Percentiles rank a stretch among this genome's conserved stretches.
phyloP scores from a whole-genome alignment of 345 rosid genomes.

The Limnanthes douglasii region DNA sequence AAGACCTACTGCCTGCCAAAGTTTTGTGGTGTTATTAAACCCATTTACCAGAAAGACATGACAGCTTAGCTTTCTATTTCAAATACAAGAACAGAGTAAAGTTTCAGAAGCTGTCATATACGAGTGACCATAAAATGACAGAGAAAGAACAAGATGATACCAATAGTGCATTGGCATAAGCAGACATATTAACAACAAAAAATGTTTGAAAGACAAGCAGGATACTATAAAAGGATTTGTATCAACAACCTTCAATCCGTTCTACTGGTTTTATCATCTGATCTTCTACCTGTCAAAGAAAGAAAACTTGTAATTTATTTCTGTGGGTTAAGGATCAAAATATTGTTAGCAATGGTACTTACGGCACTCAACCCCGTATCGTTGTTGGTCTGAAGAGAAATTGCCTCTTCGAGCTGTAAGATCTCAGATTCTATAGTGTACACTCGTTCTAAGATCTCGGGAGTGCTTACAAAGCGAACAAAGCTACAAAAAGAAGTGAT shows the following conservation, averaged over 20 bases:
- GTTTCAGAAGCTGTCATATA: neutral
- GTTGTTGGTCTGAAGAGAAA: constrained; percentile 56
- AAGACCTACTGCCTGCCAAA: constrained; percentile 37
- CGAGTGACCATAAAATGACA: neutral
- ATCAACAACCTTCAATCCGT: constrained; percentile 46
- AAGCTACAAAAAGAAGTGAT: constrained; percentile 34
- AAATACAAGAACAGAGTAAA: neutral
- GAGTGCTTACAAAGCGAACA: constrained; percentile 97
- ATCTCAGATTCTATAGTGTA: constrained; percentile 79
- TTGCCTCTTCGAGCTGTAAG: constrained; percentile 82
- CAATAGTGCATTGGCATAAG: too few relatives aligned
- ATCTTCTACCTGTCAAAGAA: constrained; percentile 35
- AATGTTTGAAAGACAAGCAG: neutral
- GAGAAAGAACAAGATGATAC: too few relatives aligned
- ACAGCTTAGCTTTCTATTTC: neutral
- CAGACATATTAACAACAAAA: too few relatives aligned
- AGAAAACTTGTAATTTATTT: constrained; percentile 6
- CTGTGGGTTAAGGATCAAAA: constrained; percentile 2
- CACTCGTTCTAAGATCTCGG: constrained; percentile 77
- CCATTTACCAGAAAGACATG: constrained; percentile 1
- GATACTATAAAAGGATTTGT: neutral
- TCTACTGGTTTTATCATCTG: constrained; percentile 29
- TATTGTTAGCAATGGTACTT: constrained; percentile 15
- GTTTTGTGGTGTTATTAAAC: constrained; percentile 7
- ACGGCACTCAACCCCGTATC: constrained; percentile 39